Percentiles rank a stretch among this genome's conserved stretches.
Conservation (phyloP, 1,284 basidiomycete species). For the Thelephora terrestris region DNA sequence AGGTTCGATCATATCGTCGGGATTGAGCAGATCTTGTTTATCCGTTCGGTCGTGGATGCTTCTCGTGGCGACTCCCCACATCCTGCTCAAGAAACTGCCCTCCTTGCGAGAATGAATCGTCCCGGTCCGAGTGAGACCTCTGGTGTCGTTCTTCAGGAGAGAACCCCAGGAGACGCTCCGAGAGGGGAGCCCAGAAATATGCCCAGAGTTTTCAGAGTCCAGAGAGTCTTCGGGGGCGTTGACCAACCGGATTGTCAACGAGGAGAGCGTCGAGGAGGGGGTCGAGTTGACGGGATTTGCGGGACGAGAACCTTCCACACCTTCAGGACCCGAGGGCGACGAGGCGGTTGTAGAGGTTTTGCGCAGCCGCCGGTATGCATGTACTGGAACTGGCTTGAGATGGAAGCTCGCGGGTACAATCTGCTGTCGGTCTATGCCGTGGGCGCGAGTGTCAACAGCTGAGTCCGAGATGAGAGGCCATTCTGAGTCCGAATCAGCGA, state of each 20-base stretch:
- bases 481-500: slow-evolving; percentile 35
- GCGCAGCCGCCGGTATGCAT: slow-evolving; percentile 33
- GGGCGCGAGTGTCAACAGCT: slow-evolving; percentile 30
- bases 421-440: slow-evolving; percentile 6
- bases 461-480: slow-evolving; percentile 7
- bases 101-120: slow-evolving; percentile 9
- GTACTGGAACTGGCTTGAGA: slow-evolving; percentile 32
- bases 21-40: slow-evolving; percentile 21
- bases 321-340: too few species aligned
- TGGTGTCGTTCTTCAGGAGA: slow-evolving; percentile 35
- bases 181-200: too few species aligned
- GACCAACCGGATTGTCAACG: slow-evolving; percentile 22
- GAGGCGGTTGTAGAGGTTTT: slow-evolving; percentile 2
- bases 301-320: too few species aligned
- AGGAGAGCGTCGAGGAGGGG: slow-evolving; percentile 17
- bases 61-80: slow-evolving; percentile 52
- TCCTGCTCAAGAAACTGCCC: slow-evolving; percentile 48
- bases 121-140: slow-evolving; percentile 22
- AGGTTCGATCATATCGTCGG: slow-evolving; percentile 12
- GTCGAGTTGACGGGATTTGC: too few species aligned
- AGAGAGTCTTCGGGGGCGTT: slow-evolving; percentile 10
- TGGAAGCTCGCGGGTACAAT: slow-evolving; percentile 24
- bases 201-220: too few species aligned
- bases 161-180: slow-evolving; percentile 11
- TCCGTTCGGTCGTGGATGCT: slow-evolving; percentile 29